phyloP scores from a whole-genome alignment of 805 yeast genomes.

The Saturnispora mendoncae region DNA sequence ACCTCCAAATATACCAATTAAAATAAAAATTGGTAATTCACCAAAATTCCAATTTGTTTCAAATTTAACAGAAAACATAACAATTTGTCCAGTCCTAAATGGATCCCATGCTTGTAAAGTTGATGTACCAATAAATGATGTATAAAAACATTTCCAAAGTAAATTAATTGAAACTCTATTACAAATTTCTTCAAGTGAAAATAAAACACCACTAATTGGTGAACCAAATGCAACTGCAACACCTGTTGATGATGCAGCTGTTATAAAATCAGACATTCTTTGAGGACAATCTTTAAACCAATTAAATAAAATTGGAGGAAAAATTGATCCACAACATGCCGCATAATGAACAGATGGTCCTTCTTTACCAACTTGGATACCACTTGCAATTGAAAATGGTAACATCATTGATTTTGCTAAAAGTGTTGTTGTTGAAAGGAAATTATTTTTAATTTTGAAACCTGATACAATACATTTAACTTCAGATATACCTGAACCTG shows the following conservation, averaged over 20 bases:
- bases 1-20: constrained; percentile 88
- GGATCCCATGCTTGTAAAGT: constrained; percentile 79
- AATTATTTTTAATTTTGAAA: constrained; percentile 59
- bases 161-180: constrained; percentile 65
- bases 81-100: constrained; percentile 89
- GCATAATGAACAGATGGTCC: constrained; percentile 99
- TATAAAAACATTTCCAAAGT: constrained; percentile 85
- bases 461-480: constrained; percentile 93
- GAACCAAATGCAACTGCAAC: constrained; percentile 97
- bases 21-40: constrained; percentile 71
- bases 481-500: constrained; percentile 97
- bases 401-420: constrained; percentile 68
- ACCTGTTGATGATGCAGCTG: constrained; percentile 95
- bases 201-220: constrained; percentile 94
- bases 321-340: constrained; percentile 84
- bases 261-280: constrained; percentile 48
- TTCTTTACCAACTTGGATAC: constrained; percentile 90
- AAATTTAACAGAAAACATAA: constrained; percentile 84
- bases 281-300: constrained; percentile 38
- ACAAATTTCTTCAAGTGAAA: constrained; percentile 86
- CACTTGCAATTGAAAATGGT: constrained; percentile 89
- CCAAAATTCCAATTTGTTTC: constrained; percentile 78
- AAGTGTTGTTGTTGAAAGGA: constrained; percentile 65
- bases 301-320: constrained; percentile 44
- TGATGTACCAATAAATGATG: constrained; percentile 81